A percentile compares a stretch with the other conserved stretches of the same genome.
Evolutionary conservation across 2,329 filamentous ascomycete species (phyloP).

Genomic region (Pestalotiopsis sp.): DNA sequence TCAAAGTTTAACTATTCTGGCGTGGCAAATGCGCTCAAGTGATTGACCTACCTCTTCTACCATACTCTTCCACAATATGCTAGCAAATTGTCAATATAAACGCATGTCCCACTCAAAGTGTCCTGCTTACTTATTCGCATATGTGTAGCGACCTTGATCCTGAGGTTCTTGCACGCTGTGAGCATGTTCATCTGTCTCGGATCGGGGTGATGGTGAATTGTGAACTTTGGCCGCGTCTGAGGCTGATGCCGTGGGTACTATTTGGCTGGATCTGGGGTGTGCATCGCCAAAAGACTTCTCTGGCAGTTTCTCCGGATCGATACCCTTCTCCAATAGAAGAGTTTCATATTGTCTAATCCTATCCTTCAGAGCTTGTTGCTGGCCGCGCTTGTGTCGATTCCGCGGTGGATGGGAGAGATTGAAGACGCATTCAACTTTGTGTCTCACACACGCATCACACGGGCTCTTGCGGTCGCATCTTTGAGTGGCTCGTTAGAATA

Average conservation of each 20-base stretch:
- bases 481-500: not conserved
- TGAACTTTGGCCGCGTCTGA: not conserved
- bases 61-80: slow-evolving; percentile 22
- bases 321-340: slow-evolving; percentile 26
- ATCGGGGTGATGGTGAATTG: not conserved
- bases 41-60: slow-evolving; percentile 21
- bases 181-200: slow-evolving; percentile 4
- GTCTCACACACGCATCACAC: slow-evolving; percentile 34
- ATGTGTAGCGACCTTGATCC: slow-evolving; percentile 16
- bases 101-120: not conserved
- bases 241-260: not conserved
- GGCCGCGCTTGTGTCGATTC: slow-evolving; percentile 20
- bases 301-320: slow-evolving; percentile 19
- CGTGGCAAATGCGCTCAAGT: not conserved
- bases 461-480: slow-evolving; percentile 38
- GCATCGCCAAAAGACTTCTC: slow-evolving; percentile 10
- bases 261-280: not conserved
- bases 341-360: slow-evolving; percentile 26
- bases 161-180: slow-evolving; percentile 21
- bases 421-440: slow-evolving; percentile 29
- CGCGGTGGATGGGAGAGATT: slow-evolving; percentile 20
- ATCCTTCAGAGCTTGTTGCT: slow-evolving; percentile 20
- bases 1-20: not conserved
- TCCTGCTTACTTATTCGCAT: slow-evolving; percentile 22
- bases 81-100: slow-evolving; percentile 1